Base-by-base conservation (phyloP, 768 basidiomycete species). In the Lactarius hengduanensis region DNA sequence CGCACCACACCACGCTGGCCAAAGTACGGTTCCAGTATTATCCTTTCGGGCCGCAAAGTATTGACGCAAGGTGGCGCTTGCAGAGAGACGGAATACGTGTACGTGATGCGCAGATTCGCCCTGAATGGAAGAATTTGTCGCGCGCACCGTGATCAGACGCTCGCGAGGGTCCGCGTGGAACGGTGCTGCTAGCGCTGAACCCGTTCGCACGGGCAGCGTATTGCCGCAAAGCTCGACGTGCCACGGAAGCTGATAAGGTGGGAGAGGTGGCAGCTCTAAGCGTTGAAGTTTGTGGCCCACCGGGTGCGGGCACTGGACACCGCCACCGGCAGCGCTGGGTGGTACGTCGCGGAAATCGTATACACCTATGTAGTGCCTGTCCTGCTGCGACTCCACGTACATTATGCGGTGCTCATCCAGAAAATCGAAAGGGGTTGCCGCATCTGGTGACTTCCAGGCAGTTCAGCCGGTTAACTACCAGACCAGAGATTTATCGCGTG, bases 131-230 rank as follows among this genome's bases (percentile, higher is more conserved):
- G 62, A 58, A 16, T 58, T 67, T 34, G 62, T 67, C 7, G 63
- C 16, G n/a, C 62, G 66, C 41, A 56, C 15, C 9, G 57, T 50
- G 43, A 67, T 50, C n/a, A 67, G 34, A 15, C 62, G 62, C 34
- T 67, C 62, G 34, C 54, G 66, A 16, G 62, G 54, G 28, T 67
- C 58, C 22, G 66, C 58, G 22, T 63, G 32, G 53, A 67, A 67
- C 5, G 62, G 57, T 11, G 50, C 40, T 18, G 53, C 8, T 53
- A 53, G 22, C 22, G 22, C 50, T 4, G 50, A 53, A 26, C 50
- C 50, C 13, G 15, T 47, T 47, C 53, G 61, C 20, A 18, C 16
- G 15, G 66, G 66, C 1, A 67, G 32, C 28, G 66, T 43, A 15
- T 67, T 67, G 53, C 58, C 53, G 43, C 58, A 57, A 4, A 67